A percentile compares a stretch with the other conserved stretches of the same genome.
Conservation (phyloP, 1,139 yeast genomes). For the Taphrina confusa region DNA sequence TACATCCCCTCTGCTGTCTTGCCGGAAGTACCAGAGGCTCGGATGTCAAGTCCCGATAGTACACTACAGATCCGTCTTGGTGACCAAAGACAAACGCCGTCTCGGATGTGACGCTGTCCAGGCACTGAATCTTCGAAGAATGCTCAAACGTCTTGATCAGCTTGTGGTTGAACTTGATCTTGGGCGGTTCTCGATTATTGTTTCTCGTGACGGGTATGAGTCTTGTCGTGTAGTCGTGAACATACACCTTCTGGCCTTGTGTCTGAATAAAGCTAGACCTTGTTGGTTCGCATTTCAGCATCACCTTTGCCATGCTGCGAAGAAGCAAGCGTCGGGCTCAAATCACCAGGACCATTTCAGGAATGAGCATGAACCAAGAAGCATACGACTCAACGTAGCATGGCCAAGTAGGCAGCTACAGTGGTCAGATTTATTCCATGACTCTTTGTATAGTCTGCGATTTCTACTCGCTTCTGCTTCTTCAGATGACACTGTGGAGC, state of each 20-base stretch:
- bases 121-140: conserved; percentile 3
- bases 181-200: background rate
- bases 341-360: too few species aligned
- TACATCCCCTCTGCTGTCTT: conserved; percentile 26
- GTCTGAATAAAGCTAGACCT: background rate
- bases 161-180: background rate
- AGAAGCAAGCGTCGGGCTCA: too few species aligned
- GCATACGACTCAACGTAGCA: too few species aligned
- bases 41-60: background rate
- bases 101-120: background rate
- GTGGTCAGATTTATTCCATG: too few species aligned
- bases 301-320: conserved; percentile 8
- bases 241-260: conserved; percentile 6
- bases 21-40: conserved; percentile 4
- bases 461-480: too few species aligned
- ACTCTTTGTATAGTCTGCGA: too few species aligned
- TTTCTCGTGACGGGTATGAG: background rate
- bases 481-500: too few species aligned
- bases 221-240: background rate
- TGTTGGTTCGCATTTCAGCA: conserved; percentile 5
- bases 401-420: too few species aligned
- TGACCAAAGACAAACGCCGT: conserved; percentile 1
- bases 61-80: conserved; percentile 6
- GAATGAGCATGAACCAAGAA: too few species aligned
- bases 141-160: conserved; percentile 9